A percentile compares a stretch with the other conserved stretches of the same genome.
phyloP scores from a whole-genome alignment of 2,329 filamentous ascomycete species.

The Trichoderma semiorbis region DNA sequence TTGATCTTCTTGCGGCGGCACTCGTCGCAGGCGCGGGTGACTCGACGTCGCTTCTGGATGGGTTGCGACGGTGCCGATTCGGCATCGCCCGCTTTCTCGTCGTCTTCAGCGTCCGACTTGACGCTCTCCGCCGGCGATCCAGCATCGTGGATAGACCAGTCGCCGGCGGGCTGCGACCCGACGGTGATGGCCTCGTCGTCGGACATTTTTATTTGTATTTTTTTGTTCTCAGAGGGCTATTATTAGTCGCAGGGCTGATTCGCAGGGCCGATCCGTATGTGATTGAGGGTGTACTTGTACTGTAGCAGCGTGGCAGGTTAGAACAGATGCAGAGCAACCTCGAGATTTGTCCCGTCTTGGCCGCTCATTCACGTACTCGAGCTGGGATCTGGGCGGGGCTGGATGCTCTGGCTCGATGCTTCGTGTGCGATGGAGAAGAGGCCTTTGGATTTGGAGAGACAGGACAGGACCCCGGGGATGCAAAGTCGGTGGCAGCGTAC shows the following conservation, averaged over 20 bases:
- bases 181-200: conserved; percentile 38
- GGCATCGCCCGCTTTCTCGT: conserved; percentile 34
- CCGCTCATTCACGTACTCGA: not conserved
- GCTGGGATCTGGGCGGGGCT: conserved; percentile 8
- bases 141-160: conserved; percentile 36
- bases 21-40: conserved; percentile 78
- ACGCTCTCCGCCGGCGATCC: conserved; percentile 42
- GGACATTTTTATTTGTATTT: conserved; percentile 28
- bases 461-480: conserved; percentile 26
- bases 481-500: conserved; percentile 36
- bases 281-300: not conserved
- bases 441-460: conserved; percentile 16
- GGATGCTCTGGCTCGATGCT: not conserved
- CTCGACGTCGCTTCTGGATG: conserved; percentile 71
- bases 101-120: conserved; percentile 41
- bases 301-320: not conserved
- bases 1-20: conserved; percentile 85
- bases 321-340: not conserved
- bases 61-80: conserved; percentile 48
- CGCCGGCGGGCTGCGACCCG: conserved; percentile 33
- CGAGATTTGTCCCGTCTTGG: not conserved
- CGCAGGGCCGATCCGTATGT: conserved; percentile 14
- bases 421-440: conserved; percentile 15
- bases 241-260: conserved; percentile 20
- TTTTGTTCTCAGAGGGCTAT: conserved; percentile 25